These are phyloP conservation scores for Hypoxylon perforatum DNA, from an alignment of 495 filamentous ascomycete species.

Conservation along the genomic window DNA sequence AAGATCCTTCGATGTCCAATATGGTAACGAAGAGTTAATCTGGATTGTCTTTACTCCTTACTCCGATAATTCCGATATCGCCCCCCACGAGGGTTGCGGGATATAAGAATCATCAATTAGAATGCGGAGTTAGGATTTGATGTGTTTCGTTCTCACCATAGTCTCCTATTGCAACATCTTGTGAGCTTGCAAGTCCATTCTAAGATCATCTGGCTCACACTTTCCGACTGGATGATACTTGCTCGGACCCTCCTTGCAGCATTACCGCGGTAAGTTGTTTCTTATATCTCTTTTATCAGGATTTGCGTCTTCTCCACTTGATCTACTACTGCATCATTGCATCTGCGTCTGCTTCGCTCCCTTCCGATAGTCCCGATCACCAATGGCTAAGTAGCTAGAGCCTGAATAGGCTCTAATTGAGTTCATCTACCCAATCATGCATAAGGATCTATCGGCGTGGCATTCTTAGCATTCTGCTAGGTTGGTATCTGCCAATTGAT, in stretches of 20 bases:
- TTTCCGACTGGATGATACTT: slow-evolving; percentile 19
- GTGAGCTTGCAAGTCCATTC: neutral
- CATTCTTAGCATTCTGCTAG: slow-evolving; percentile 25
- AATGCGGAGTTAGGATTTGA: neutral
- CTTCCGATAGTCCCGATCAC: slow-evolving; percentile 28
- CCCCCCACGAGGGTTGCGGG: neutral
- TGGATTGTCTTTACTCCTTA: neutral
- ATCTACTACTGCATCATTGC: neutral
- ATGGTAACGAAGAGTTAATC: neutral
- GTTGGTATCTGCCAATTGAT: slow-evolving; percentile 21
- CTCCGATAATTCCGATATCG: slow-evolving; percentile 8
- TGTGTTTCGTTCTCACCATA: neutral
- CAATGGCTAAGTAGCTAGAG: slow-evolving; percentile 18
- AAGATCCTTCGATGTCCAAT: neutral
- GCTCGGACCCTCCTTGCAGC: slow-evolving; percentile 7
- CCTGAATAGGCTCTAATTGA: slow-evolving; percentile 23
- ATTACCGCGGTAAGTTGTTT: slow-evolving; percentile 24
- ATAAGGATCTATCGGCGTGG: slow-evolving; percentile 22
- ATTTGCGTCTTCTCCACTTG: slow-evolving; percentile 11
- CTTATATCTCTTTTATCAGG: slow-evolving; percentile 1
- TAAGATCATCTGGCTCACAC: neutral
- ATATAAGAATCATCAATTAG: slow-evolving; percentile 3
- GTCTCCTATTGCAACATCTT: slow-evolving; percentile 1
- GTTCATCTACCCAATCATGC: slow-evolving; percentile 29
- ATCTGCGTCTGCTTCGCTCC: slow-evolving; percentile 3